A percentile compares a stretch with the other conserved stretches of the same genome.
Evolutionary conservation across 148 eudicot species (phyloP).

Genomic region (Rhododendron griersonianum): DNA sequence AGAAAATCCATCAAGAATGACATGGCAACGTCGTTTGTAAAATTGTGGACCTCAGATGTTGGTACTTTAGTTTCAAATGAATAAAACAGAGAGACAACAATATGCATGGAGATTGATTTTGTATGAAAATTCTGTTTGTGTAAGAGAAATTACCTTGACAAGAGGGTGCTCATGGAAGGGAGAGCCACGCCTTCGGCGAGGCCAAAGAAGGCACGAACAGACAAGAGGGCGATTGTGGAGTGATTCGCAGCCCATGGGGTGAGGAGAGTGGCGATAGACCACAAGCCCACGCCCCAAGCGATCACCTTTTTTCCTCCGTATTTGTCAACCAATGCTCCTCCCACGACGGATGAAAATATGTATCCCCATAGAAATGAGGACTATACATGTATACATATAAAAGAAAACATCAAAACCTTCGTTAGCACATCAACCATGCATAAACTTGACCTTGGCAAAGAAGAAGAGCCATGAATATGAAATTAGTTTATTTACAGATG

Average conservation of each 20-base stretch:
- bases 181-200: conserved; percentile 95
- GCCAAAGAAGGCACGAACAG: conserved; percentile 74
- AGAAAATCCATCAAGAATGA: neutral
- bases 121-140: neutral
- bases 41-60: no score
- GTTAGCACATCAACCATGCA: neutral
- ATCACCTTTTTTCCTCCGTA: conserved; percentile 83
- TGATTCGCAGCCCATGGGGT: conserved; percentile 94
- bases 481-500: no score
- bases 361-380: conserved; percentile 97
- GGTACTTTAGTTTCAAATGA: no score
- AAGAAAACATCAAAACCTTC: neutral
- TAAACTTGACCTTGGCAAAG: neutral
- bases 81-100: no score
- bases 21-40: no score
- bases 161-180: conserved; percentile 83
- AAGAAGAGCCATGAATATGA: neutral
- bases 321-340: conserved; percentile 93
- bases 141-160: conserved; percentile 58
- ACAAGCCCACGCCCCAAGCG: conserved; percentile 84
- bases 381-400: neutral
- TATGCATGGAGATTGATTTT: neutral
- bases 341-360: conserved; percentile 76
- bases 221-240: conserved; percentile 64
- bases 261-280: conserved; percentile 89